These are phyloP conservation scores for Penicillium sp. DNA, from an alignment of 2,329 filamentous ascomycete species.

Conservation along the genomic window DNA sequence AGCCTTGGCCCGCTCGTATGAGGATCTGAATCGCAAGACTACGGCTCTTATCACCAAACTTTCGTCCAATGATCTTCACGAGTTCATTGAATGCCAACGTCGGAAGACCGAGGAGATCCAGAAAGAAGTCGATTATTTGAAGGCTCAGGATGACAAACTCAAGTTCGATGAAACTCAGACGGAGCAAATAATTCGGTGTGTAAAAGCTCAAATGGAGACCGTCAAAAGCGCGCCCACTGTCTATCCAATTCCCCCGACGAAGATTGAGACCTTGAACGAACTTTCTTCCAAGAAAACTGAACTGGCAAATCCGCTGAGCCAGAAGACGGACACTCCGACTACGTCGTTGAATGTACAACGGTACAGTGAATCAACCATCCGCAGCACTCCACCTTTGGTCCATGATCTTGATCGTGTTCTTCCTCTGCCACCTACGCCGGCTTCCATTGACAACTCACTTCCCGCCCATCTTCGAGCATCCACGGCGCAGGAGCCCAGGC, in stretches of 20 bases:
- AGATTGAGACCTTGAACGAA: neutral
- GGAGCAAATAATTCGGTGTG: neutral
- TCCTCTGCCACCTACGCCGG: neutral
- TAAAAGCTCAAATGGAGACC: neutral
- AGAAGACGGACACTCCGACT: neutral
- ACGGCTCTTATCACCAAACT: constrained; percentile 1
- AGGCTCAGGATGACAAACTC: neutral
- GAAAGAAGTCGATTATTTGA: constrained; percentile 8
- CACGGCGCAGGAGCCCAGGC: neutral
- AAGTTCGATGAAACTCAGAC: neutral
- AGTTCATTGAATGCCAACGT: constrained; percentile 8
- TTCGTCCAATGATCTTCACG: neutral
- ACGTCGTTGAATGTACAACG: neutral
- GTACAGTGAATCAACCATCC: neutral
- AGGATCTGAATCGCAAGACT: constrained; percentile 9
- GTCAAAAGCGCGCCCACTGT: neutral
- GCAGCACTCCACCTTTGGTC: neutral
- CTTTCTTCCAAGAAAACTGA: neutral
- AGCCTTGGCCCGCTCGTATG: neutral
- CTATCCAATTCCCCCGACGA: neutral
- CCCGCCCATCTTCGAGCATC: neutral
- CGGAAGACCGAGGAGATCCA: constrained; percentile 11
- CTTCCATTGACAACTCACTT: neutral
- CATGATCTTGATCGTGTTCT: neutral
- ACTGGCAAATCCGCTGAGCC: neutral